Evolutionary conservation across 176 grass and related monocot species (phyloP).

Genomic region (Ananas comosus): DNA sequence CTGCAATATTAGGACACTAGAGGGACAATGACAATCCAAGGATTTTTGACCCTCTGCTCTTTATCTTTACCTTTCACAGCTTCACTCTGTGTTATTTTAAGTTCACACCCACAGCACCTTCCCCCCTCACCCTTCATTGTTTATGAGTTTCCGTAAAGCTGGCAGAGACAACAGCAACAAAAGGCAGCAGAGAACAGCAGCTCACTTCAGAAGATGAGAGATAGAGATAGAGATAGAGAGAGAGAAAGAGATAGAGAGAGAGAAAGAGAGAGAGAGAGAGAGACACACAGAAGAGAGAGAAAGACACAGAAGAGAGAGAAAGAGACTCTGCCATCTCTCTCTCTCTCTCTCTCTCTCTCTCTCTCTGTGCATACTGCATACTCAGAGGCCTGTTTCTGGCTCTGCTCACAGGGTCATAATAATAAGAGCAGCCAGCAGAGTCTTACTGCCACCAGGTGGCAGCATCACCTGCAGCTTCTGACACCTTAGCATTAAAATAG

Average conservation of each 20-base stretch:
- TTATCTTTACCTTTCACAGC: not conserved
- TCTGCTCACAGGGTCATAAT: conserved; percentile 8
- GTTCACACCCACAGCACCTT: not conserved
- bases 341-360: conserved; percentile 1
- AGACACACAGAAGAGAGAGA: conserved; percentile 17
- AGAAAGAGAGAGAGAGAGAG: conserved; percentile 10
- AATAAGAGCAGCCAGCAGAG: conserved; percentile 18
- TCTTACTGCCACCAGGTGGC: conserved; percentile 14
- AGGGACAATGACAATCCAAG: too few species aligned
- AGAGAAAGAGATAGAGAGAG: conserved; percentile 10
- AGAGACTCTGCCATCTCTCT: not conserved
- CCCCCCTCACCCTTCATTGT: conserved; percentile 13
- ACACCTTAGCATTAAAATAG: conserved; percentile 20
- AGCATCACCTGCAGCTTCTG: conserved; percentile 16
- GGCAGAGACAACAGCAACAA: conserved; percentile 55
- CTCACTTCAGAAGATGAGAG: conserved; percentile 46
- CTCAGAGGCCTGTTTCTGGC: not conserved
- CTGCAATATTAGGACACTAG: too few species aligned
- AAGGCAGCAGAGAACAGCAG: conserved; percentile 65
- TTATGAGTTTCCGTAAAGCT: conserved; percentile 79
- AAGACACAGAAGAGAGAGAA: conserved; percentile 19
- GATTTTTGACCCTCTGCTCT: conserved; percentile 2
- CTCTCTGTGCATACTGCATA: not conserved
- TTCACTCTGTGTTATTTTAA: conserved; percentile 20
- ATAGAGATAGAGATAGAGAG: conserved; percentile 13